Percentiles rank a stretch among this genome's conserved stretches.
phyloP scores from a whole-genome alignment of 164 flowering plant species.

The Kingdonia uniflora region DNA sequence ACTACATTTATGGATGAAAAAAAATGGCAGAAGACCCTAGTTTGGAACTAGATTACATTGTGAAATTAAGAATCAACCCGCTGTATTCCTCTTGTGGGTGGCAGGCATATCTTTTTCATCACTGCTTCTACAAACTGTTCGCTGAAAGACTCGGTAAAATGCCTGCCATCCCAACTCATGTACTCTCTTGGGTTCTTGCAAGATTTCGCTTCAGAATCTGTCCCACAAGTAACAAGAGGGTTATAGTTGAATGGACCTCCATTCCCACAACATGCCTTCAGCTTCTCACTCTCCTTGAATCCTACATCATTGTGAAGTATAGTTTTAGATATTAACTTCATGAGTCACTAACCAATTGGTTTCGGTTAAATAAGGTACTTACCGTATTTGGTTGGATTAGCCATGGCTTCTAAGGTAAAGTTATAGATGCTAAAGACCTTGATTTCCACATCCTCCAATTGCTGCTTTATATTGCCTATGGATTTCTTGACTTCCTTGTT shows the following conservation, averaged over 20 bases:
- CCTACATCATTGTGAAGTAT: constrained; percentile 15
- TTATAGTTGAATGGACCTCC: constrained; percentile 15
- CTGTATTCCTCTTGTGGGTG: too few relatives aligned
- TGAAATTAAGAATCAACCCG: too few relatives aligned
- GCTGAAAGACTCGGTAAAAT: constrained; percentile 16
- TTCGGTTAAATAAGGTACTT: not conserved
- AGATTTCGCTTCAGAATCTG: constrained; percentile 13
- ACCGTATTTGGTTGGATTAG: constrained; percentile 14
- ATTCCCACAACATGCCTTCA: constrained; percentile 19
- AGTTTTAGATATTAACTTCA: too few relatives aligned
- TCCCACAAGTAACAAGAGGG: constrained; percentile 13
- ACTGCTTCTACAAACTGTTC: constrained; percentile 13
- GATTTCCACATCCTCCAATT: constrained; percentile 6
- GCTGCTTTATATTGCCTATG: constrained; percentile 1
- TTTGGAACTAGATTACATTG: too few relatives aligned
- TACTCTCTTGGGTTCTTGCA: constrained; percentile 16
- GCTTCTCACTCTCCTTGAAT: constrained; percentile 13
- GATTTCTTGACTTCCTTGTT: constrained; percentile 11
- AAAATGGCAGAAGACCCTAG: too few relatives aligned
- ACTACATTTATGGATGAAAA: too few relatives aligned
- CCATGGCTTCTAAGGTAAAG: constrained; percentile 10
- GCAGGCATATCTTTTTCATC: constrained; percentile 8
- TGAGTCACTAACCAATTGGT: not conserved
- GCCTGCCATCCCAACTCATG: constrained; percentile 18
- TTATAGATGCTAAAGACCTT: constrained; percentile 11